Evolutionary conservation across 73 alveolate genomes (phyloP), one percentile per base, ranked within the genome.

Genomic region (Breviolum minutum): DNA sequence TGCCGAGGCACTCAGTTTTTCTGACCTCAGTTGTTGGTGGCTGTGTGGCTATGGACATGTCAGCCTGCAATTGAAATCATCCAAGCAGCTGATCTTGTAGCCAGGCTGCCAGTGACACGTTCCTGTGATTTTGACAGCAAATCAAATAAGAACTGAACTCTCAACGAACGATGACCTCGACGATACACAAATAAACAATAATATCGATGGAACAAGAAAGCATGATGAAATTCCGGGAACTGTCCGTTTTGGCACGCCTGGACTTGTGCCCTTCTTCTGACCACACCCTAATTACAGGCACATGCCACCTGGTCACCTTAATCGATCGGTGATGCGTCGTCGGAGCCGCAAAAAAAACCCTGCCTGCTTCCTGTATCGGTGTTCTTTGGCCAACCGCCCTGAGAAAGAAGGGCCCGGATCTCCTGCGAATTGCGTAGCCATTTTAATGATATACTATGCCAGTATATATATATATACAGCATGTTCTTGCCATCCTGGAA

Each of bases 381-480:
- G 66, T 27, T 24, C 90, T 76, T 92, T 0, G 98, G 98, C 98
- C 98, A 92, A 63, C 98, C 98, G 9, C 98, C 98, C 24, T 66
- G 64, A 24, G 87, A 40, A 30, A 92, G 80, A 24, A 60, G 90
- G 4, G 20, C 13, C 61, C 71, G 62, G 66, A 92, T 62, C 91
- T 92, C 98, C 98, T 92, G 26, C 26, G 48, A 79, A 30, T 73
- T 40, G 54, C 54, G 5, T 3, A 40, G 54, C 54, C 54, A 40
- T 40, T 40, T 40, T 40, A 40, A 40, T 40, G 54, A n/a, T n/a
- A n/a, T n/a, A n/a, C n/a, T n/a, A n/a, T n/a, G n/a, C n/a, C n/a
- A n/a, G n/a, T n/a, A n/a, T n/a, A n/a, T n/a, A n/a, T n/a, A n/a
- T n/a, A n/a, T n/a, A 30, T 9, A 8, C 82, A 19, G 82, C 82